Conservation (phyloP, 805 yeast species). For the Cyberlindnera xylosilytica region DNA sequence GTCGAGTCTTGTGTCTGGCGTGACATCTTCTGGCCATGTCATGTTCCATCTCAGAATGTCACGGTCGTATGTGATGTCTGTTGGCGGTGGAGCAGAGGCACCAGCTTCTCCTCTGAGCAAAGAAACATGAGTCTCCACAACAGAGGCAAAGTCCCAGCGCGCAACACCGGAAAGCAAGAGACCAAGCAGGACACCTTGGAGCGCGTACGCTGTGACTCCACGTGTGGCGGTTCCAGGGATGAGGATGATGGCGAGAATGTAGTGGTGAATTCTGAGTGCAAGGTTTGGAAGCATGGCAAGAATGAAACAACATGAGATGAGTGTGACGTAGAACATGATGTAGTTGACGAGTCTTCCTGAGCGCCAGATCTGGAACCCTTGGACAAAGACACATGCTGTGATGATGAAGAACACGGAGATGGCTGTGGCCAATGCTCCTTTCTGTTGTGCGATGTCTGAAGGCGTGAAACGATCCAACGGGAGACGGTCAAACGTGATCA, state of each 20-base stretch:
- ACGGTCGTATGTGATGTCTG: conserved; percentile 29
- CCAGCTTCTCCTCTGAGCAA: conserved; percentile 74
- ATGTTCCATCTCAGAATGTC: conserved; percentile 28
- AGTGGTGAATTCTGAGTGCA: conserved; percentile 77
- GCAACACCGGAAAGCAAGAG: conserved; percentile 80
- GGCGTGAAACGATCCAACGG: conserved; percentile 84
- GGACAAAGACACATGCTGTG: conserved; percentile 57
- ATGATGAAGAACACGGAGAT: conserved; percentile 46
- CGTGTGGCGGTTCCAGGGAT: conserved; percentile 82
- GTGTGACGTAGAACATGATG: conserved; percentile 47
- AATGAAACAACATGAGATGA: conserved; percentile 41
- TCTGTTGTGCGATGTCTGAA: conserved; percentile 66
- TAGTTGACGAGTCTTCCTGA: conserved; percentile 66
- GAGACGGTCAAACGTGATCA: conserved; percentile 80
- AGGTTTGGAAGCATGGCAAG: conserved; percentile 59
- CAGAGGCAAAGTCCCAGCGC: conserved; percentile 91
- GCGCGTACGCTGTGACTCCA: conserved; percentile 65
- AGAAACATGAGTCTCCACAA: conserved; percentile 71
- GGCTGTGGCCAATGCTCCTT: conserved; percentile 73
- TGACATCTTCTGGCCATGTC: conserved; percentile 7
- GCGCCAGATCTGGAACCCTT: conserved; percentile 77
- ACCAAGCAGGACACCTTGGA: conserved; percentile 85
- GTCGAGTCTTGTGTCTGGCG: conserved; percentile 11
- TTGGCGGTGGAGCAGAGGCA: conserved; percentile 48
- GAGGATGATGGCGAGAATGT: conserved; percentile 70